phyloP scores from a whole-genome alignment of 768 basidiomycete genomes.

The Boletus insuetus region DNA sequence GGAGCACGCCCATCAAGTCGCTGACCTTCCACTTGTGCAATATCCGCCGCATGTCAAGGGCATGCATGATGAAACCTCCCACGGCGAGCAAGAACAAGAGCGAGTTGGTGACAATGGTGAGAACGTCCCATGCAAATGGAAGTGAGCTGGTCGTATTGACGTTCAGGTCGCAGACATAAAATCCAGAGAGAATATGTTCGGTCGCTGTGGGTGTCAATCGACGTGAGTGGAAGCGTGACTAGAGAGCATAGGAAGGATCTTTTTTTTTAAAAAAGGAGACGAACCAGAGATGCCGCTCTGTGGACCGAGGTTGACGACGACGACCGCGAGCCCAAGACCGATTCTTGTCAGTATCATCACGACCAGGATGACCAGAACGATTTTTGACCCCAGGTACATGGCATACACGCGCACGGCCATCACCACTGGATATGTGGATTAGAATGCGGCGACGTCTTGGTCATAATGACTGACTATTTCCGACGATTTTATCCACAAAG shows the following conservation, averaged over 20 bases:
- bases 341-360: conserved; percentile 4
- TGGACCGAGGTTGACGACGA: conserved; percentile 12
- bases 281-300: conserved; percentile 16
- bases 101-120: conserved; percentile 4
- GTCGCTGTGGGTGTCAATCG: conserved; percentile 3
- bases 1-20: conserved; percentile 17
- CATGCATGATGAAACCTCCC: conserved; percentile 13
- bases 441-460: not conserved
- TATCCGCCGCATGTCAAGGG: conserved; percentile 4
- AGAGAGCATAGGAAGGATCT: too few relatives aligned
- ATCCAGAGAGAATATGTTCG: conserved; percentile 17
- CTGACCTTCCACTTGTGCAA: conserved; percentile 5
- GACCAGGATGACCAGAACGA: conserved; percentile 6
- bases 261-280: not conserved
- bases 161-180: conserved; percentile 11
- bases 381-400: conserved; percentile 18
- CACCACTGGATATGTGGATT: conserved; percentile 3
- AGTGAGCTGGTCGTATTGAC: conserved; percentile 1
- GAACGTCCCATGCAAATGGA: conserved; percentile 17
- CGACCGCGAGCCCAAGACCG: conserved; percentile 7
- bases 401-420: conserved; percentile 21
- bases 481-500: conserved; percentile 8
- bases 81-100: conserved; percentile 16
- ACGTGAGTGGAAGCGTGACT: not conserved
- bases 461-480: conserved; percentile 6